A percentile compares a stretch with the other conserved stretches of the same genome.
These are phyloP conservation scores for Clonostachys chloroleuca DNA, from an alignment of 2,329 filamentous ascomycete genomes.

Conservation along the genomic window DNA sequence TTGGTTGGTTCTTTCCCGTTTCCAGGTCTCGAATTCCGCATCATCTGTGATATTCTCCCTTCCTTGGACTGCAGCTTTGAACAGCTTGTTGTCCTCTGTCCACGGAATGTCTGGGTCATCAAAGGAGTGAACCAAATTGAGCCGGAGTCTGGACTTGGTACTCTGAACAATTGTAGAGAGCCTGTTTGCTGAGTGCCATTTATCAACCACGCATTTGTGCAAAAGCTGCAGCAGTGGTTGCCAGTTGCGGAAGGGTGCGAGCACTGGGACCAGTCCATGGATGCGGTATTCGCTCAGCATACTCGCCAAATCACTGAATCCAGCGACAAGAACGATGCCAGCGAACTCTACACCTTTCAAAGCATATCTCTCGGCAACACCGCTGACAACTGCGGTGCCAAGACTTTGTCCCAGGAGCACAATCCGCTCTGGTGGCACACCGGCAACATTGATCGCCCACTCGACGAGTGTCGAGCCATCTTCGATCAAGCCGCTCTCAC, in stretches of 20 bases:
- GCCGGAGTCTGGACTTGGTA: slow-evolving; percentile 50
- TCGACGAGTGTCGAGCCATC: slow-evolving; percentile 73
- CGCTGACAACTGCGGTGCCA: slow-evolving; percentile 79
- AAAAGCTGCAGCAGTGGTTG: slow-evolving; percentile 61
- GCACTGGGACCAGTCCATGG: slow-evolving; percentile 70
- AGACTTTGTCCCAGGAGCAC: slow-evolving; percentile 83
- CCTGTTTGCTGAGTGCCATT: slow-evolving; percentile 70
- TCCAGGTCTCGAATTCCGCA: slow-evolving; percentile 33
- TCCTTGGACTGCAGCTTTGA: slow-evolving; percentile 53
- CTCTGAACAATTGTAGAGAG: slow-evolving; percentile 51
- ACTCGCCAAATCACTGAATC: slow-evolving; percentile 70
- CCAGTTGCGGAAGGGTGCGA: slow-evolving; percentile 69
- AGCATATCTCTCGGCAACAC: slow-evolving; percentile 65
- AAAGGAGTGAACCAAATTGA: slow-evolving; percentile 74
- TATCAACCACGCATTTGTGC: slow-evolving; percentile 65
- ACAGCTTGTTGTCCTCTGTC: slow-evolving; percentile 61
- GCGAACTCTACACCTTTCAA: slow-evolving; percentile 62
- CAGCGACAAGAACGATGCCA: slow-evolving; percentile 73
- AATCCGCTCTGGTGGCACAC: slow-evolving; percentile 66
- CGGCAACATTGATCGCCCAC: slow-evolving; percentile 62
- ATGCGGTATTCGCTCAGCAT: slow-evolving; percentile 76
- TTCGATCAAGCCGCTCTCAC: slow-evolving; percentile 74
- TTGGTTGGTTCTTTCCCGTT: slow-evolving; percentile 35
- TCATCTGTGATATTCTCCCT: slow-evolving; percentile 29
- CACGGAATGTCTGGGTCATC: slow-evolving; percentile 83